These are phyloP conservation scores for Beauveria medogensis DNA, from an alignment of 2,329 filamentous ascomycete species.

Conservation along the genomic window DNA sequence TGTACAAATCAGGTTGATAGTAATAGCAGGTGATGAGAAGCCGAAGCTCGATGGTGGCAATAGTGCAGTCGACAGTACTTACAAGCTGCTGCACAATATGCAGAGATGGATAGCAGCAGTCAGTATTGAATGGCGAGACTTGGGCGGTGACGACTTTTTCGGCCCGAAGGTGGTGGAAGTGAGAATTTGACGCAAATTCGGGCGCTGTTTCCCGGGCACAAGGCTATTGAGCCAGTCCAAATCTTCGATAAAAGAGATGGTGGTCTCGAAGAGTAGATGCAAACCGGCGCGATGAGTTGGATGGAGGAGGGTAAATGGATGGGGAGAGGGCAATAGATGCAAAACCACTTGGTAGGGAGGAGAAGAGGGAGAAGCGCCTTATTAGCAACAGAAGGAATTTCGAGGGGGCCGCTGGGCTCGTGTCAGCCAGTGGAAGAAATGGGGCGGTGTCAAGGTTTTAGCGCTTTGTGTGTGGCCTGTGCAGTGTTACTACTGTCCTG, in stretches of 20 bases:
- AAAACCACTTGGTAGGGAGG: slow-evolving; percentile 15
- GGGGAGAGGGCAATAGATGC: slow-evolving; percentile 12
- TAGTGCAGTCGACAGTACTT: background rate
- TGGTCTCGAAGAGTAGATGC: background rate
- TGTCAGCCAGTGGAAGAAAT: slow-evolving; percentile 5
- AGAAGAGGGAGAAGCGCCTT: slow-evolving; percentile 14
- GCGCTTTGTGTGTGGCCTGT: slow-evolving; percentile 13
- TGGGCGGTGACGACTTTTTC: slow-evolving; percentile 8
- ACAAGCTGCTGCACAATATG: background rate
- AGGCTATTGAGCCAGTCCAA: background rate
- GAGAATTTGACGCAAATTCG: slow-evolving; percentile 4
- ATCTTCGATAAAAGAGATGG: background rate
- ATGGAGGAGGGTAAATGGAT: slow-evolving; percentile 14
- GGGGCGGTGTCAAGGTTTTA: slow-evolving; percentile 13
- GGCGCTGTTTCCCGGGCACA: background rate
- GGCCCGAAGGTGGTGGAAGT: background rate
- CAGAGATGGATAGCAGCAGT: background rate
- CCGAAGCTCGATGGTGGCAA: background rate
- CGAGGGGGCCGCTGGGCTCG: slow-evolving; percentile 10
- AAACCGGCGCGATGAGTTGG: slow-evolving; percentile 2
- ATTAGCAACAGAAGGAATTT: slow-evolving; percentile 18
- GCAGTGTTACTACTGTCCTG: background rate
- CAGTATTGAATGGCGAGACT: background rate
- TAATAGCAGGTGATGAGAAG: background rate
- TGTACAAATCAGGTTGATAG: background rate